These are phyloP conservation scores for Vigna radiata DNA, from an alignment of 306 rosid species.

Conservation along the genomic window DNA sequence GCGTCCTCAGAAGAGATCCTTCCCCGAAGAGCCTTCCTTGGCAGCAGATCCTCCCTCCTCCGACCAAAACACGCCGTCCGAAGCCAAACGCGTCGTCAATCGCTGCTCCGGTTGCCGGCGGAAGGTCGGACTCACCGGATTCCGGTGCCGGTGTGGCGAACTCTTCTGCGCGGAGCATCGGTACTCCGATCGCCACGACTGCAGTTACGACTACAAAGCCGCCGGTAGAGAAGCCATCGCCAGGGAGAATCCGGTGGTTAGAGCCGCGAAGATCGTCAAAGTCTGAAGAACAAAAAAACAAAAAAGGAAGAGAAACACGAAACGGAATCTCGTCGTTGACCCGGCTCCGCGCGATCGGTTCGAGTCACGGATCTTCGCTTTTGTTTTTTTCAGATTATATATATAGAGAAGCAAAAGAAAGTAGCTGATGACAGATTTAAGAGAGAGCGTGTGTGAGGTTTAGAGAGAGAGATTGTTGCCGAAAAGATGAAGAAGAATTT, in stretches of 20 bases:
- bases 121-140: conserved; percentile 85
- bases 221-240: conserved; percentile 92
- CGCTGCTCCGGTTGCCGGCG: conserved; percentile 84
- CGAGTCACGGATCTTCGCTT: conserved; percentile 45
- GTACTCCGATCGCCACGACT: conserved; percentile 85
- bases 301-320: neutral
- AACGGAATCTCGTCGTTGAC: conserved; percentile 4
- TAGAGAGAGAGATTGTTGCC: conserved; percentile 43
- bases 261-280: conserved; percentile 85
- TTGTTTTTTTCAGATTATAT: conserved; percentile 36
- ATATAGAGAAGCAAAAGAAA: conserved; percentile 11
- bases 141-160: conserved; percentile 88
- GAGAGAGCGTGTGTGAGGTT: conserved; percentile 44
- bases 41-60: conserved; percentile 7
- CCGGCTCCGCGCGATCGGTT: conserved; percentile 36
- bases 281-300: conserved; percentile 51
- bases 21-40: conserved; percentile 42
- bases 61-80: conserved; percentile 42
- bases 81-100: conserved; percentile 61
- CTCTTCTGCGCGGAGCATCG: conserved; percentile 84
- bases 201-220: conserved; percentile 83
- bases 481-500: conserved; percentile 50
- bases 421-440: conserved; percentile 33
- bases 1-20: conserved; percentile 46
- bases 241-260: conserved; percentile 84